Percentiles rank a stretch among this genome's conserved stretches.
Evolutionary conservation across 768 basidiomycete genomes (phyloP).

Genomic region (Austroboletus eburneus): DNA sequence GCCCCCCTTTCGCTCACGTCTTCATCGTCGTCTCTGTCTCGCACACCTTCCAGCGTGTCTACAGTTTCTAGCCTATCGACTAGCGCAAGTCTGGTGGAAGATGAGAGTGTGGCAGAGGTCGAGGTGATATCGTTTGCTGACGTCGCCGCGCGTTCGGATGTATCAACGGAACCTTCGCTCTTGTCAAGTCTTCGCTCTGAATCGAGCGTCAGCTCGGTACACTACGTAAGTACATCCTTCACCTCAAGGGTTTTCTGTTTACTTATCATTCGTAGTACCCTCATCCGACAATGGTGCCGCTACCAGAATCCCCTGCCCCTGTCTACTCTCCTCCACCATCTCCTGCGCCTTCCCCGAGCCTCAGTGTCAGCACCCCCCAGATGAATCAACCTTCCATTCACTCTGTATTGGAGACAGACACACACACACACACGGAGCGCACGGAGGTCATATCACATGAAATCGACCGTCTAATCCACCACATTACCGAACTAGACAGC

Average conservation of each 20-base stretch:
- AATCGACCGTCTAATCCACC: constrained; percentile 48
- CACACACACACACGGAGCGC: constrained; percentile 35
- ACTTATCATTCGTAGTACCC: constrained; percentile 23
- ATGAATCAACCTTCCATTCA: constrained; percentile 47
- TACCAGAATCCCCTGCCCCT: constrained; percentile 27
- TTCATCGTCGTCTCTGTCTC: constrained; percentile 29
- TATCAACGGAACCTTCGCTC: constrained; percentile 56
- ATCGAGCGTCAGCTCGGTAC: constrained; percentile 17
- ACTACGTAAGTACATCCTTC: constrained; percentile 33
- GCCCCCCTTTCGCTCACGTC: constrained; percentile 31
- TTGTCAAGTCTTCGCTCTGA: constrained; percentile 43
- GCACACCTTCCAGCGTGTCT: constrained; percentile 38
- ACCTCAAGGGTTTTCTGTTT: background rate
- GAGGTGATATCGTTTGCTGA: constrained; percentile 18
- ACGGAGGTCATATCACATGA: constrained; percentile 46
- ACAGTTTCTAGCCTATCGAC: constrained; percentile 44
- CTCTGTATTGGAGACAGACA: constrained; percentile 43
- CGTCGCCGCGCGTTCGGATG: constrained; percentile 24
- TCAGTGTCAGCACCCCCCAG: constrained; percentile 49
- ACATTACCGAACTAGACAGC: constrained; percentile 61
- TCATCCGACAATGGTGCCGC: constrained; percentile 30
- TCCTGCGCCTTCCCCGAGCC: constrained; percentile 40
- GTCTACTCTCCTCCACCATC: constrained; percentile 30
- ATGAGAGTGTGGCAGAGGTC: constrained; percentile 29
- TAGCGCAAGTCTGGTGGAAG: constrained; percentile 4